Evolutionary conservation across 2,329 filamentous ascomycete genomes (phyloP).

Genomic region (Fusarium nanum): DNA sequence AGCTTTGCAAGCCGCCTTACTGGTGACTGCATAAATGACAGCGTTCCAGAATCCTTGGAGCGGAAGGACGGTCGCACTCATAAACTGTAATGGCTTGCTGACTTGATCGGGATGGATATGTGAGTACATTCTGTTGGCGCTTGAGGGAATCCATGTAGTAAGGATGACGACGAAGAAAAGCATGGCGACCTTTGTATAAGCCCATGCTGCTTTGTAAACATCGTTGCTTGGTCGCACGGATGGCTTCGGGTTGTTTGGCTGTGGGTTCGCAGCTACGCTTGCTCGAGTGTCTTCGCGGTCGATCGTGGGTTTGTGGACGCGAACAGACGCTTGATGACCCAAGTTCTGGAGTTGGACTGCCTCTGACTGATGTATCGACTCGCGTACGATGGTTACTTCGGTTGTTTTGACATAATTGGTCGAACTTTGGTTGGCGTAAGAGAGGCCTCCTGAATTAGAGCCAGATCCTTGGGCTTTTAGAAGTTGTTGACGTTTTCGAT

Average conservation of each 20-base stretch:
- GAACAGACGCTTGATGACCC: neutral
- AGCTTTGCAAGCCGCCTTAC: neutral
- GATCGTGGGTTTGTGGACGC: neutral
- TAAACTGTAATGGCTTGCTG: slow-evolving; percentile 6
- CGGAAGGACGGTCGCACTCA: neutral
- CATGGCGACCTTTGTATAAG: slow-evolving; percentile 12
- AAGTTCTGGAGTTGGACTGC: neutral
- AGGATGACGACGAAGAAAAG: neutral
- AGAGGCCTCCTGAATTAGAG: neutral
- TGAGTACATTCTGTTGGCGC: slow-evolving; percentile 8
- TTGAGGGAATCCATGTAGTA: neutral
- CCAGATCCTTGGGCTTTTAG: neutral
- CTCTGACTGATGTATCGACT: neutral
- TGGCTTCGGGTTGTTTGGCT: neutral
- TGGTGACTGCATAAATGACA: neutral
- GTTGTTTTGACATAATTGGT: slow-evolving; percentile 6
- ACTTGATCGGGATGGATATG: neutral
- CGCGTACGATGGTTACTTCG: slow-evolving; percentile 2
- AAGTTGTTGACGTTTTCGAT: slow-evolving; percentile 11
- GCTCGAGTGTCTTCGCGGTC: neutral
- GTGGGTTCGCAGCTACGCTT: neutral
- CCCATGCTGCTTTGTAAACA: slow-evolving; percentile 9
- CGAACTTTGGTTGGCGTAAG: slow-evolving; percentile 1
- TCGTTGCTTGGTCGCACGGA: neutral
- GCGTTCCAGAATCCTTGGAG: slow-evolving; percentile 9